Base-by-base conservation (phyloP, 2,329 filamentous ascomycete genomes). In the Blastomyces silverae region DNA sequence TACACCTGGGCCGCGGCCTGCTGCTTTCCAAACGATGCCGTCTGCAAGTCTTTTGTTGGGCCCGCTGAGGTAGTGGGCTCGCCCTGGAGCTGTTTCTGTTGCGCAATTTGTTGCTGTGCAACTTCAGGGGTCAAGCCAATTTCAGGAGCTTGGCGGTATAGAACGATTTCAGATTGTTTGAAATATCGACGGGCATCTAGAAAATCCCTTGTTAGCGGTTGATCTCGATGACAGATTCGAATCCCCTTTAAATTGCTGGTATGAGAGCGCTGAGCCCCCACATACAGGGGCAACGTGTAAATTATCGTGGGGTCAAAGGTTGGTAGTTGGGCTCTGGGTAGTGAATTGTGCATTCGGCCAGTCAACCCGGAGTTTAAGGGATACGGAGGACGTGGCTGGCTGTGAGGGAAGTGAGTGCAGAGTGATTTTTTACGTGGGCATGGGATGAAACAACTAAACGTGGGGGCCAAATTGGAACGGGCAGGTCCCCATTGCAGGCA, bases 101-200 rank as follows among this genome's bases (percentile, higher is more conserved):
- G 76, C 62, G 77, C 74, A 66, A 73, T 50, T 39, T 55, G 72
- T 65, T 78, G 76, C 65, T 79, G 78, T 61, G 74, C 73, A 34
- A 74, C 75, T 62, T 78, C 73, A 17, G 76, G 75, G 8, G 76
- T 78, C n/a, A 73, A 70, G 31, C 75, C 75, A 64, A 79, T 75
- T 66, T 81, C 80, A 60, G 80, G 80, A 34, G 80, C 77, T 73
- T 97, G 94, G 69, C 94, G 88, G 81, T 90, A 97, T 62, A 99
- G 87, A 65, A 97, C 92, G 75, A 99, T 99, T 80, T 99, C 94
- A 62, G 92, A 97, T 78, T 99, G 94, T 79, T 99, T 99, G 81
- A 99, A 99, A 80, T 99, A 99, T 72, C 94, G 87, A 72, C 94
- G 87, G 61, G 94, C 94, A 77, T 99, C 94, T 92, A 74, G 56